Evolutionary conservation across 2,329 filamentous ascomycete species (phyloP).

Genomic region (Lachnellula cervina): DNA sequence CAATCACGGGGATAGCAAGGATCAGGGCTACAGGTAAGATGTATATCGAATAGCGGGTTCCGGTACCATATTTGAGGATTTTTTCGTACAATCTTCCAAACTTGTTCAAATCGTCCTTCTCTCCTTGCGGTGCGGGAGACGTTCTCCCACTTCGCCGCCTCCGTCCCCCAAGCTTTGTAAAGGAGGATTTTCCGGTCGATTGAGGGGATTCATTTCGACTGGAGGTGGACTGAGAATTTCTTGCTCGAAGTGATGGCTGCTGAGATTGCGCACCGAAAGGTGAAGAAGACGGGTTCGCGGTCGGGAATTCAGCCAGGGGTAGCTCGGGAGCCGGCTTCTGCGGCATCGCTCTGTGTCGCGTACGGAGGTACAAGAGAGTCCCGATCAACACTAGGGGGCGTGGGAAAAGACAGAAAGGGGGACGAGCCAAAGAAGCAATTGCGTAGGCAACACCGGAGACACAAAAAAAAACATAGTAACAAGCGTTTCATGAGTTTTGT

Average conservation of each 20-base stretch:
- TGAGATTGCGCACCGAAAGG: neutral
- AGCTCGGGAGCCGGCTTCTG: neutral
- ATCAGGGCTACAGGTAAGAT: constrained; percentile 6
- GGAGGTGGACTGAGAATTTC: too few relatives aligned
- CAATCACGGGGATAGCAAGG: constrained; percentile 6
- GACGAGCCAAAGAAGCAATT: too few relatives aligned
- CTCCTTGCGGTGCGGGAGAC: neutral
- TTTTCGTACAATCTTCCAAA: constrained; percentile 6
- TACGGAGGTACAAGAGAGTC: neutral
- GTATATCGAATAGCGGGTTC: constrained; percentile 8
- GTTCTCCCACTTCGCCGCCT: neutral
- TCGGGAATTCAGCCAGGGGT: neutral
- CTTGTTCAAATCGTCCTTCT: constrained; percentile 1
- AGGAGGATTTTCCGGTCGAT: too few relatives aligned
- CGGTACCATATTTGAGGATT: constrained; percentile 3
- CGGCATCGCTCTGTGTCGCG: neutral
- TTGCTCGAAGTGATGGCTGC: neutral
- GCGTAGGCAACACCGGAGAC: neutral
- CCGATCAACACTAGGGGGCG: neutral
- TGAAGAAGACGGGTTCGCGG: neutral
- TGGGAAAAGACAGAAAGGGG: neutral
- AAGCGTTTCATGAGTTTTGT: neutral
- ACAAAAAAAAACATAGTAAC: neutral
- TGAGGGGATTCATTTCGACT: too few relatives aligned
- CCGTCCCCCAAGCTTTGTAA: constrained; percentile 1